Conservation (phyloP, 2,329 filamentous ascomycete species). For the Stemphylium lycopersici region DNA sequence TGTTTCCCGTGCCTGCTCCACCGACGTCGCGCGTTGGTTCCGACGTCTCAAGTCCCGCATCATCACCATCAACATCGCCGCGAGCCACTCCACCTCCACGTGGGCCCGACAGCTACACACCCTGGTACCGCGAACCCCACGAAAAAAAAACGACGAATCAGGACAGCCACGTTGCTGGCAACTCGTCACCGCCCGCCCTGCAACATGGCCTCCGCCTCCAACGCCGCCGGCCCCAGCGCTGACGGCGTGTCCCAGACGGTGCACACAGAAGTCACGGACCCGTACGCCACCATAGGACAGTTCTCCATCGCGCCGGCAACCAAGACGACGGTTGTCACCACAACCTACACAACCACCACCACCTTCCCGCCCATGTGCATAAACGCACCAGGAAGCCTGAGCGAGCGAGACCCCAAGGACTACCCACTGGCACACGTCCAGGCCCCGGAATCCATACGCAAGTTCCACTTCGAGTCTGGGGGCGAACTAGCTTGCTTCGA, state of each 20-base stretch:
- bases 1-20: constrained; percentile 10
- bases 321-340: constrained; percentile 76
- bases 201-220: constrained; percentile 42
- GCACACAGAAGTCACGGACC: constrained; percentile 35
- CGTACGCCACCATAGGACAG: constrained; percentile 59
- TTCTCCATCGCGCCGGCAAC: constrained; percentile 68
- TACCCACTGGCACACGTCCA: constrained; percentile 86
- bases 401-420: constrained; percentile 80
- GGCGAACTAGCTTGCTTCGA: constrained; percentile 66
- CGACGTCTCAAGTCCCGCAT: constrained; percentile 10
- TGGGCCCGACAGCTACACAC: background rate
- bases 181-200: constrained; percentile 10
- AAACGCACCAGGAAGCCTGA: constrained; percentile 71
- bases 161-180: background rate
- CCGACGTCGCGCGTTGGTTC: constrained; percentile 17
- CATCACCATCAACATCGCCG: constrained; percentile 12
- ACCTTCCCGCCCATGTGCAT: constrained; percentile 83
- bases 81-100: constrained; percentile 7
- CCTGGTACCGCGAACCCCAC: background rate
- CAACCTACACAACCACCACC: constrained; percentile 86
- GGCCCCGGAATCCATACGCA: constrained; percentile 78
- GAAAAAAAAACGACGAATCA: background rate
- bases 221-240: constrained; percentile 27
- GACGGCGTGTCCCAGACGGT: constrained; percentile 35
- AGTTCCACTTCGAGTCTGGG: constrained; percentile 75